Conservation (phyloP, 495 filamentous ascomycete species). For the Hyaloscypha bicolor region DNA sequence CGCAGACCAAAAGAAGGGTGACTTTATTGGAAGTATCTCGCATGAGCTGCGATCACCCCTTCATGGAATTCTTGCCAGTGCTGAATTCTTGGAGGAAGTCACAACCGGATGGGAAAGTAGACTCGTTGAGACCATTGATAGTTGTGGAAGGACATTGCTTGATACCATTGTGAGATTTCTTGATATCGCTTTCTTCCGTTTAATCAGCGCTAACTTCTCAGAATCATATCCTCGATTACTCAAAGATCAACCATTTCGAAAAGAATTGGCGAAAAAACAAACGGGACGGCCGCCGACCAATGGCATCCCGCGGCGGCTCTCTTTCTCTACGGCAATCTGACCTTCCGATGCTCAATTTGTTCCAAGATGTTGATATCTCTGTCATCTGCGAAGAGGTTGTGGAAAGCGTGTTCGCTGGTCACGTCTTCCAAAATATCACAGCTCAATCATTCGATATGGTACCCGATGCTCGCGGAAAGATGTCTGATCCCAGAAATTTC, state of each 20-base stretch:
- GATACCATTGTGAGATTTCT: constrained; percentile 60
- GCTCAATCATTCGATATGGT: constrained; percentile 34
- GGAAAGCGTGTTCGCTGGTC: constrained; percentile 57
- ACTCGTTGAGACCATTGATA: constrained; percentile 63
- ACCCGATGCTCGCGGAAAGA: constrained; percentile 28
- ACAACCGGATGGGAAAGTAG: constrained; percentile 17
- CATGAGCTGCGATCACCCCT: constrained; percentile 44
- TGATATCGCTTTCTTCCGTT: background rate
- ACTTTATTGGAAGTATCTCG: constrained; percentile 43
- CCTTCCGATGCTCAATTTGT: constrained; percentile 32
- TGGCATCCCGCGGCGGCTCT: background rate
- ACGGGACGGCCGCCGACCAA: constrained; percentile 5
- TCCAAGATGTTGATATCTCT: constrained; percentile 47
- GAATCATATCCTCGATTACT: constrained; percentile 70
- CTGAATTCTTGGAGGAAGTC: constrained; percentile 39
- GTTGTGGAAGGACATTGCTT: constrained; percentile 73
- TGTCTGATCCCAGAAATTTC: constrained; percentile 19
- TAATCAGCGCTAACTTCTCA: constrained; percentile 5
- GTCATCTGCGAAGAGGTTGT: constrained; percentile 55
- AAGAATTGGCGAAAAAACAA: constrained; percentile 30
- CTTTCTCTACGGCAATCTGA: constrained; percentile 23
- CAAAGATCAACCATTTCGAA: constrained; percentile 51
- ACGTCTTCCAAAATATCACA: constrained; percentile 36
- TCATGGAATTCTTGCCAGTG: constrained; percentile 43
- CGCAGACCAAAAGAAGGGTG: constrained; percentile 46